These are phyloP conservation scores for Triadica sebifera DNA, from an alignment of 345 rosid genomes.

Conservation along the genomic window DNA sequence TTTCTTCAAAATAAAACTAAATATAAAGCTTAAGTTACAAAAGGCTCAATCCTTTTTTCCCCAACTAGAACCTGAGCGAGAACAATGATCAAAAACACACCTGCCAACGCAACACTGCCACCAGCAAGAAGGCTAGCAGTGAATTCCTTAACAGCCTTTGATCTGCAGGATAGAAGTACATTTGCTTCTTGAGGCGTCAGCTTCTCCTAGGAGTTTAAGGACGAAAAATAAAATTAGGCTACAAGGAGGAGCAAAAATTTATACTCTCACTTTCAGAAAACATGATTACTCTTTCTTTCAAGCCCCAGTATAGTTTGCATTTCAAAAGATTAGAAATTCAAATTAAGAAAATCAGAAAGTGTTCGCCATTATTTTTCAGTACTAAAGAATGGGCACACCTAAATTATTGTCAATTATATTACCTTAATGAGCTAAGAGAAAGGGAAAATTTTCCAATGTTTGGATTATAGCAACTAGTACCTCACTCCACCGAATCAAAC, in stretches of 20 bases:
- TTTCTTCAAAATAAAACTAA: too few relatives aligned
- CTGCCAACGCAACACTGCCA: constrained; percentile 34
- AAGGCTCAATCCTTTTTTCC: not conserved
- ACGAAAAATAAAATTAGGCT: not conserved
- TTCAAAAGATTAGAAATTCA: too few relatives aligned
- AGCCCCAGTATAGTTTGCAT: too few relatives aligned
- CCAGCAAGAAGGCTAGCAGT: constrained; percentile 16
- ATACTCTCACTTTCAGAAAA: not conserved
- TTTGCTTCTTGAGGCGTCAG: constrained; percentile 41
- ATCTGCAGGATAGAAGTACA: constrained; percentile 27
- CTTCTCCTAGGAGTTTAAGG: constrained; percentile 28
- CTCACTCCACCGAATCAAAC: not conserved
- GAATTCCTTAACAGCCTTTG: constrained; percentile 33
- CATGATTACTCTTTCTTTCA: not conserved
- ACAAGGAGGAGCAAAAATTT: not conserved
- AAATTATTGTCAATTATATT: not conserved
- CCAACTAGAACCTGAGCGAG: not conserved
- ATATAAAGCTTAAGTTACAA: not conserved
- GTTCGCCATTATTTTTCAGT: not conserved
- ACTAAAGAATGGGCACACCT: not conserved
- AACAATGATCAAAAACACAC: constrained; percentile 18
- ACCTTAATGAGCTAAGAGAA: not conserved
- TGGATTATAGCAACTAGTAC: not conserved
- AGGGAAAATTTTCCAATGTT: not conserved
- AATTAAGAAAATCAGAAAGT: not conserved